Percentiles rank a stretch among this genome's conserved stretches.
Conservation (phyloP, 108 stramenopile species). For the Pseudonitzschia multistriata region DNA sequence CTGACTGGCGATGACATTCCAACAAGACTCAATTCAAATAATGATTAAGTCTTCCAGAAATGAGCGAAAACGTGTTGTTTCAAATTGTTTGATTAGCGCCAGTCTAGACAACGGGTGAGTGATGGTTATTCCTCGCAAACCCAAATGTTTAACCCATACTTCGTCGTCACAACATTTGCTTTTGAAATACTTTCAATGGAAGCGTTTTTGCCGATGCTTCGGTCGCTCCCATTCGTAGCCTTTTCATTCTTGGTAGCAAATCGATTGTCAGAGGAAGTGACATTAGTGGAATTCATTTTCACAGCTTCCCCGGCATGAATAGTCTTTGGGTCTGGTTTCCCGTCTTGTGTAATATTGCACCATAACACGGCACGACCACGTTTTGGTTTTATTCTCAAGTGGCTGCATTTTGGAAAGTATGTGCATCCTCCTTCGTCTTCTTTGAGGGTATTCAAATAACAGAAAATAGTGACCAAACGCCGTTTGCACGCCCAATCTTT, state of each 20-base stretch:
- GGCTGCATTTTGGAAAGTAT: constrained; percentile 38
- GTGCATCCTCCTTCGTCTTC: constrained; percentile 47
- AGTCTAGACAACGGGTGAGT: no score
- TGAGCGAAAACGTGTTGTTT: neutral
- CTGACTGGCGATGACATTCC: no score
- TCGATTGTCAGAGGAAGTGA: neutral
- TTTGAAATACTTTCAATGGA: neutral
- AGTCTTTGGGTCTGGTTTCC: constrained; percentile 47
- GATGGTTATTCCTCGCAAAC: constrained; percentile 53
- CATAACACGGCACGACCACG: constrained; percentile 57
- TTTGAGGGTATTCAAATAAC: constrained; percentile 53
- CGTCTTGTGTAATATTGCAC: constrained; percentile 45
- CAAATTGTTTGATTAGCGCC: neutral
- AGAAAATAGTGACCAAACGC: constrained; percentile 64
- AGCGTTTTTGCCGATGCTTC: neutral
- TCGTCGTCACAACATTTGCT: constrained; percentile 11
- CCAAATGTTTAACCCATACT: constrained; percentile 76
- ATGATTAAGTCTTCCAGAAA: no score
- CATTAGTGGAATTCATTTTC: neutral
- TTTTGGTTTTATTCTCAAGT: constrained; percentile 48
- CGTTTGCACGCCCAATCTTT: constrained; percentile 39
- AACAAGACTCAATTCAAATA: no score
- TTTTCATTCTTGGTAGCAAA: neutral
- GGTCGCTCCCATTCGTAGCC: neutral
- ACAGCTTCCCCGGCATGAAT: constrained; percentile 62